These are phyloP conservation scores for Arabis hirsuta DNA, from an alignment of 345 rosid genomes.

Conservation along the genomic window DNA sequence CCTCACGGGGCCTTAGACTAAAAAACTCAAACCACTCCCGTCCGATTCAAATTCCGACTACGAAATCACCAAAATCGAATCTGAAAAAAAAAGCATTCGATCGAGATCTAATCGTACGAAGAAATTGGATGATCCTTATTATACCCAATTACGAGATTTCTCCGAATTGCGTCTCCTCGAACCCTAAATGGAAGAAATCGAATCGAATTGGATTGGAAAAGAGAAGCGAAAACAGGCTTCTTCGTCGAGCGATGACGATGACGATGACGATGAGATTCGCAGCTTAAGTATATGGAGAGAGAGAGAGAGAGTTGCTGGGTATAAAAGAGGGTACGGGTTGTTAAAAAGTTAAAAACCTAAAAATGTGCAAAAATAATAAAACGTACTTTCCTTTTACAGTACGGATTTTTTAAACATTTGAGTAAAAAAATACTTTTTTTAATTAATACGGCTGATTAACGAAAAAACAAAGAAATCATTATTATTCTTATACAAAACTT, in stretches of 20 bases:
- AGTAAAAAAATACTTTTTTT: not conserved
- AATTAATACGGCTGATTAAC: not conserved
- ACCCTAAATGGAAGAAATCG: slow-evolving; percentile 16
- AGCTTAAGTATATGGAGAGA: slow-evolving; percentile 24
- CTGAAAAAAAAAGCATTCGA: slow-evolving; percentile 9
- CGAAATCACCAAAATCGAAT: slow-evolving; percentile 23
- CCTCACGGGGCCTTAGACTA: not conserved
- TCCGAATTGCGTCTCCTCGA: not conserved
- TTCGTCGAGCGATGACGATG: slow-evolving; percentile 44
- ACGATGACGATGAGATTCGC: slow-evolving; percentile 51
- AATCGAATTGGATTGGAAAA: slow-evolving; percentile 13
- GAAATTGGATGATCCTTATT: slow-evolving; percentile 7
- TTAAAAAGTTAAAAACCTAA: slow-evolving; percentile 19
- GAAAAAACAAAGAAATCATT: too few relatives aligned
- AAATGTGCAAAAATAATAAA: not conserved
- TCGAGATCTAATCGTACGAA: slow-evolving; percentile 27
- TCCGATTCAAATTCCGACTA: slow-evolving; percentile 6
- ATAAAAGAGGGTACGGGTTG: slow-evolving; percentile 29
- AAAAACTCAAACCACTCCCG: slow-evolving; percentile 8
- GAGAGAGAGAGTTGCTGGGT: slow-evolving; percentile 20
- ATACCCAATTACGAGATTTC: slow-evolving; percentile 11
- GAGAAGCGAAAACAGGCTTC: slow-evolving; percentile 23
- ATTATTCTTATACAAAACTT: too few relatives aligned
- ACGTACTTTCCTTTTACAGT: slow-evolving; percentile 23
- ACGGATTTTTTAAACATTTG: not conserved